Percentiles rank a stretch among this genome's conserved stretches.
phyloP scores from a whole-genome alignment of 768 basidiomycete species.

The Kwoniella sp. region DNA sequence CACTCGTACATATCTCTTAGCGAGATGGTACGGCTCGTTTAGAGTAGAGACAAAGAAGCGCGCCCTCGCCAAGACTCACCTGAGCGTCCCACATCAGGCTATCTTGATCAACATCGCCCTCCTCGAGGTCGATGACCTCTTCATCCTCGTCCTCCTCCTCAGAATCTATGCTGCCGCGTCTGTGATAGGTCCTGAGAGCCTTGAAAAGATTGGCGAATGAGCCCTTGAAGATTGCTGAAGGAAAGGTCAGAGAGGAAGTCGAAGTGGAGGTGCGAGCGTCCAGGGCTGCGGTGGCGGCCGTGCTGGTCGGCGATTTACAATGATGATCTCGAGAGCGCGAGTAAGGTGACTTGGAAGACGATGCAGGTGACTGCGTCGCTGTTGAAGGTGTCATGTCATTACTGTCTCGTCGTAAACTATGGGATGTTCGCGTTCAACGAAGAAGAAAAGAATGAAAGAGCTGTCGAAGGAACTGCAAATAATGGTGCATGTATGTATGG shows the following conservation, averaged over 20 bases:
- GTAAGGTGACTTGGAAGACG: too few species aligned
- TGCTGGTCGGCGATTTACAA: neutral
- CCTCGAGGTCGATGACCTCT: conserved; percentile 20
- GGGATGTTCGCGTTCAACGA: too few species aligned
- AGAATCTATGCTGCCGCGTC: conserved; percentile 5
- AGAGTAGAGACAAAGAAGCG: too few species aligned
- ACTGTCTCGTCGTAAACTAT: too few species aligned
- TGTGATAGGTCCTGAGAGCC: neutral
- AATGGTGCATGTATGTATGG: too few species aligned
- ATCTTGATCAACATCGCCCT: conserved; percentile 35
- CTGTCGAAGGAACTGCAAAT: too few species aligned
- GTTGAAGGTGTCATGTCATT: too few species aligned
- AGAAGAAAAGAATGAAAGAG: too few species aligned
- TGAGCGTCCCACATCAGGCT: conserved; percentile 44
- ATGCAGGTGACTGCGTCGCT: too few species aligned
- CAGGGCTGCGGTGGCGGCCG: neutral
- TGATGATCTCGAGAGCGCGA: too few species aligned
- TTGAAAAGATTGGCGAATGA: conserved; percentile 23
- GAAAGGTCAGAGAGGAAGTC: neutral
- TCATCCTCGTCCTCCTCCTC: conserved; percentile 25
- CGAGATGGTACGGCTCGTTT: neutral
- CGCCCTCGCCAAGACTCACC: too few species aligned
- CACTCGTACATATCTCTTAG: neutral
- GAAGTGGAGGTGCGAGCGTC: neutral
- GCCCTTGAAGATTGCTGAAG: neutral